Percentiles rank a stretch among this genome's conserved stretches.
Evolutionary conservation across 2,329 filamentous ascomycete genomes (phyloP).

Genomic region (Cryoendolithus antarcticus): DNA sequence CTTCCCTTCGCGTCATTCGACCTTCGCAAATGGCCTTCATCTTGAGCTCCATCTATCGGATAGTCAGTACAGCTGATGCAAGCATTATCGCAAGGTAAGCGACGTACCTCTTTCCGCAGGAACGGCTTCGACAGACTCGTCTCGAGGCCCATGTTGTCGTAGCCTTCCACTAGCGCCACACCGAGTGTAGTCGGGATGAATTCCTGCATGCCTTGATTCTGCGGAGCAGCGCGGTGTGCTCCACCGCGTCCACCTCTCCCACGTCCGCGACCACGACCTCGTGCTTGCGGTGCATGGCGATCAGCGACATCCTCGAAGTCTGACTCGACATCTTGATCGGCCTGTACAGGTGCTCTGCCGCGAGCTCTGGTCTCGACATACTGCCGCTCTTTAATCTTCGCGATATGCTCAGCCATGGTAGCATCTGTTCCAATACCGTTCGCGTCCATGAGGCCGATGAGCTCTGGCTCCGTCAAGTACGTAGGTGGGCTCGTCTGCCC

Average conservation of each 20-base stretch:
- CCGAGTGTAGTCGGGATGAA: constrained; percentile 90
- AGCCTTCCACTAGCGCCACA: constrained; percentile 83
- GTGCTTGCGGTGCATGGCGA: constrained; percentile 27
- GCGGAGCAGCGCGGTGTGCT: constrained; percentile 32
- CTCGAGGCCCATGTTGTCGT: constrained; percentile 86
- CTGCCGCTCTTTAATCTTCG: constrained; percentile 80
- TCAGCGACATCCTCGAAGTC: constrained; percentile 20
- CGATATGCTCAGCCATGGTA: constrained; percentile 97
- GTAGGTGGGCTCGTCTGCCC: constrained; percentile 77
- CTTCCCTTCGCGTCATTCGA: constrained; percentile 56
- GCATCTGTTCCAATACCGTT: constrained; percentile 98
- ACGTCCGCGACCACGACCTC: constrained; percentile 23
- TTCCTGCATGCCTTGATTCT: constrained; percentile 51
- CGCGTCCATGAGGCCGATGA: constrained; percentile 94
- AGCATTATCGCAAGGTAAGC: neutral
- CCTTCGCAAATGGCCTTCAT: constrained; percentile 97
- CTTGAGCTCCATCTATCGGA: constrained; percentile 65
- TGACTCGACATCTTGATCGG: constrained; percentile 25
- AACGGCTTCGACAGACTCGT: constrained; percentile 92
- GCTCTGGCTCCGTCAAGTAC: constrained; percentile 87
- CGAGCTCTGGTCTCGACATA: constrained; percentile 62
- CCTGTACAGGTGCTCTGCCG: constrained; percentile 18
- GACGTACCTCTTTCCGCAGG: constrained; percentile 64
- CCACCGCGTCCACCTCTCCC: constrained; percentile 39
- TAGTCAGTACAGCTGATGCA: constrained; percentile 4